These are phyloP conservation scores for Pulveroboletus ravenelii DNA, from an alignment of 768 basidiomycete species.

Conservation along the genomic window DNA sequence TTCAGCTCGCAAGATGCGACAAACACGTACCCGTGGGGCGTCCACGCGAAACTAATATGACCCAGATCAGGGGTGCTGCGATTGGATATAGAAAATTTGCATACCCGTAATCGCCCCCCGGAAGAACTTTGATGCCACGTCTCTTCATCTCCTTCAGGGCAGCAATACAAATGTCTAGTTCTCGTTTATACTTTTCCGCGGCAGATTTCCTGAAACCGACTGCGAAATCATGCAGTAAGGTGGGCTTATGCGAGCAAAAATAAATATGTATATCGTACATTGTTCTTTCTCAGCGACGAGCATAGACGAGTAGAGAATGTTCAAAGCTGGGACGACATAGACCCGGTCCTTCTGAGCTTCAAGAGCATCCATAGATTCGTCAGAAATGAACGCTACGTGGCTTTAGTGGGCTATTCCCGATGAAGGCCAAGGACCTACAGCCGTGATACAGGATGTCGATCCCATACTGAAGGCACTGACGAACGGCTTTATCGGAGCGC, in stretches of 20 bases:
- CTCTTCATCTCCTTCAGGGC: conserved; percentile 35
- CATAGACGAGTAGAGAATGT: conserved; percentile 25
- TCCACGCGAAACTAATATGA: conserved; percentile 25
- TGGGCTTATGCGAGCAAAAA: not conserved
- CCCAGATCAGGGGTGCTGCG: not conserved
- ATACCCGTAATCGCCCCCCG: conserved; percentile 37
- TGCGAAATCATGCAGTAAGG: not conserved
- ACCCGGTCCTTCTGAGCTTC: conserved; percentile 33
- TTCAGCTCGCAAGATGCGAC: not conserved
- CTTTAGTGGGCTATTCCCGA: conserved; percentile 4
- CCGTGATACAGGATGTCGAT: conserved; percentile 31
- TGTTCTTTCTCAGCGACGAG: conserved; percentile 24
- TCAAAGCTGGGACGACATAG: conserved; percentile 32
- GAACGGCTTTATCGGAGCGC: conserved; percentile 31
- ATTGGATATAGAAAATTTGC: not conserved
- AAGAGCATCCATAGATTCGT: conserved; percentile 33
- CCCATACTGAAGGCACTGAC: conserved; percentile 35
- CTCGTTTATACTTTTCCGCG: conserved; percentile 25
- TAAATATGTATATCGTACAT: conserved; percentile 7
- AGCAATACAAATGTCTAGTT: conserved; percentile 31
- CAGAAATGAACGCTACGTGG: conserved; percentile 31
- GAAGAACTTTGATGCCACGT: conserved; percentile 34
- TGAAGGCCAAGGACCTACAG: conserved; percentile 11
- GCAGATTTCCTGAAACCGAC: conserved; percentile 19
- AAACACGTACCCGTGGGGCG: conserved; percentile 27